Base-by-base conservation (phyloP, 768 basidiomycete genomes). In the Leccinum subgranulosum region DNA sequence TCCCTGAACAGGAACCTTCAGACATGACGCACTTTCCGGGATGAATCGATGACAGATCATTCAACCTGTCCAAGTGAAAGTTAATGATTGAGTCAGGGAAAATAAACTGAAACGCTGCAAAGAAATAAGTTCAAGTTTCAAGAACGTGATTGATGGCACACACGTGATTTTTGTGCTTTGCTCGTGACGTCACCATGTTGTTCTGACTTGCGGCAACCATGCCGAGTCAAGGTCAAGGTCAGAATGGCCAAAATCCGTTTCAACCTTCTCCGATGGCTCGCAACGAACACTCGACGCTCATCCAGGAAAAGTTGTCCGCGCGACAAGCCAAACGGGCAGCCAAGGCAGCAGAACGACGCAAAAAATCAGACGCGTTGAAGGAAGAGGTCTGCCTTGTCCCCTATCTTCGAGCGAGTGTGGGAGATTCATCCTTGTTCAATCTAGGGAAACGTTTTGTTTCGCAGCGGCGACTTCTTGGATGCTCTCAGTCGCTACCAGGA, bases 391-490 rank as follows among this genome's bases (percentile, higher is more conserved):
- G 64, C 41, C 4, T n/a, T 0, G 12, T 14, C 17, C 25, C 21
- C 3, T 41, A 10, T 41, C 39, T 41, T 41, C 4, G 39, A n/a
- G 39, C 39, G 39, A 41, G 39, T 41, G 10, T 41, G n/a, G 17
- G n/a, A 41, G n/a, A 41, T 41, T n/a, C n/a, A 41, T 7, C 5
- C 1, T 10, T n/a, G 39, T 9, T n/a, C n/a, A 41, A 41, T n/a
- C 0, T 10, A 82, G 80, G 81, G 82, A 8, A 81, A 81, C 47
- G 54, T 60, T 11, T 66, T 73, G 12, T 82, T 79, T 73, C 74
- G 69, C 39, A 51, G 64, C 5, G 75, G 71, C 2, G 57, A 76
- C 49, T 79, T 71, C 62, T 60, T 57, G 1, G 70, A 74, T 10
- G 78, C 80, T 1, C 69, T 78, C 3, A 67, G 72, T 1, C 70